Percentiles rank a stretch among this genome's conserved stretches.
phyloP scores from a whole-genome alignment of 352 stramenopile species.

The Phytophthora uliginosa region DNA sequence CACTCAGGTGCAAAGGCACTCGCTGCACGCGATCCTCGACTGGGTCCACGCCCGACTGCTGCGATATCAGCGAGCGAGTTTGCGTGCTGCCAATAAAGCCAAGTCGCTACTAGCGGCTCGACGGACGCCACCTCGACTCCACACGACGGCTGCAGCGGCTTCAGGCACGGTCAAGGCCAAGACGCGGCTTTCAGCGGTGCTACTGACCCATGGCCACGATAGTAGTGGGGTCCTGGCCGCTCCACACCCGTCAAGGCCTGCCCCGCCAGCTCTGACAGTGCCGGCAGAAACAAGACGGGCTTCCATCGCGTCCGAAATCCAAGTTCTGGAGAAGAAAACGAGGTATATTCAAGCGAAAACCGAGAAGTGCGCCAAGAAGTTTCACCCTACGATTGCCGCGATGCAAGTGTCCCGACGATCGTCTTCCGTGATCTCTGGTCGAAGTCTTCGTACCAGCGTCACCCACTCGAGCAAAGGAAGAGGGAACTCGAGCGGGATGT shows the following conservation, averaged over 20 bases:
- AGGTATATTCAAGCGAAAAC: conserved; percentile 62
- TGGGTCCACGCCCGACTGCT: conserved; percentile 60
- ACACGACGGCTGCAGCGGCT: conserved; percentile 7
- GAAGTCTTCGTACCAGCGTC: conserved; percentile 23
- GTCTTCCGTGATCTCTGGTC: conserved; percentile 16
- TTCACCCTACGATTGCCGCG: conserved; percentile 24
- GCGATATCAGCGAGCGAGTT: conserved; percentile 47
- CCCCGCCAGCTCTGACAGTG: background rate
- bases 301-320: conserved; percentile 19
- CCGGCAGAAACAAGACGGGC: conserved; percentile 6
- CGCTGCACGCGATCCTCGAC: conserved; percentile 62
- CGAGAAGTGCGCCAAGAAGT: conserved; percentile 50
- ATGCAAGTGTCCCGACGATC: conserved; percentile 18
- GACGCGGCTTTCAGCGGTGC: conserved; percentile 11
- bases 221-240: background rate
- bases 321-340: conserved; percentile 70
- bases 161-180: conserved; percentile 21
- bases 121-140: conserved; percentile 4
- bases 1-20: conserved; percentile 61
- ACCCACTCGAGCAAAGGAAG: conserved; percentile 19
- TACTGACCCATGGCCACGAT: conserved; percentile 13
- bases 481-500: conserved; percentile 24
- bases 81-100: conserved; percentile 54
- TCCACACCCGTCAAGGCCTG: background rate
- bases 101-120: conserved; percentile 39